Evolutionary conservation across 202 grass and related monocot species (phyloP).

Genomic region (Schoenoplectus triqueter): DNA sequence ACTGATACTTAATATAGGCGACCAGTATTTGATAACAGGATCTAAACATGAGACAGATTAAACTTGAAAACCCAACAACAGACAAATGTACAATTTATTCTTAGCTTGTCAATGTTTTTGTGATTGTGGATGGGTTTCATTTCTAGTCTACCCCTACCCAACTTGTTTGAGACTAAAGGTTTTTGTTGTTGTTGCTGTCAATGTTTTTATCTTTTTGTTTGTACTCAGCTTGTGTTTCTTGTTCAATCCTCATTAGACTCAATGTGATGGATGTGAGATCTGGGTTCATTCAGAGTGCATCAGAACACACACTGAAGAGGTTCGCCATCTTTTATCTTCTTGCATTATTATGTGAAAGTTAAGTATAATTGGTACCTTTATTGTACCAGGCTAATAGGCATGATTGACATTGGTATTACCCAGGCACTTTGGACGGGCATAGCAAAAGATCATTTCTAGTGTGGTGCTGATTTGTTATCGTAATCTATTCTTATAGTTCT

Average conservation of each 20-base stretch:
- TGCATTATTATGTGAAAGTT: conserved; percentile 31
- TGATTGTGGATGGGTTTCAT: too few species aligned
- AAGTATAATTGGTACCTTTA: neutral
- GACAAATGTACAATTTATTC: conserved; percentile 9
- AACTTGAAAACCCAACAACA: neutral
- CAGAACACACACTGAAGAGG: conserved; percentile 65
- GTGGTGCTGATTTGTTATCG: neutral
- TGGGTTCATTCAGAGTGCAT: conserved; percentile 97
- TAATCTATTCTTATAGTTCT: conserved; percentile 2
- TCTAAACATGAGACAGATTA: neutral
- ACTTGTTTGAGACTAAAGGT: too few species aligned
- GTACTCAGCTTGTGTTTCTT: neutral
- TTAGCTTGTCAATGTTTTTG: neutral
- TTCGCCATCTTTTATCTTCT: conserved; percentile 45
- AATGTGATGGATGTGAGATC: conserved; percentile 89
- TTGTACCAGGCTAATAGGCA: neutral
- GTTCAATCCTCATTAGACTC: conserved; percentile 55
- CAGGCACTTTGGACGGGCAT: neutral
- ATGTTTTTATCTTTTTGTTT: neutral
- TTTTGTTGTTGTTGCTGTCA: too few species aligned
- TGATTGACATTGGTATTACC: neutral
- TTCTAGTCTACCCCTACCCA: too few species aligned
- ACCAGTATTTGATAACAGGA: neutral
- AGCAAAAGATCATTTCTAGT: conserved; percentile 25
- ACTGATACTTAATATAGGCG: too few species aligned